Base-by-base conservation (phyloP, 306 rosid genomes). In the Ormosia emarginata region DNA sequence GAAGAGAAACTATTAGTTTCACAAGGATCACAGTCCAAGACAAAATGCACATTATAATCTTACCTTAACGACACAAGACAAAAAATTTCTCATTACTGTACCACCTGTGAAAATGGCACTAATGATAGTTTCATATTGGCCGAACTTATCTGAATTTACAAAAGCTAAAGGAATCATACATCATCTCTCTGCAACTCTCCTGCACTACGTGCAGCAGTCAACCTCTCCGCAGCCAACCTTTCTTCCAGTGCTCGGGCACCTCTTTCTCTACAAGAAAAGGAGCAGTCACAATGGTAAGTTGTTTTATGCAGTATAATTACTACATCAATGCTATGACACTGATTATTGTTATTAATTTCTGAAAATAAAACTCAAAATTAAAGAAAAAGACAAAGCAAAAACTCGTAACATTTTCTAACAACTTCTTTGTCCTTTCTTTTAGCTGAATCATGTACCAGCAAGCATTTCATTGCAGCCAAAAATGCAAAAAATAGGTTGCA, bases 181-280 rank as follows among this genome's bases (percentile, higher is more conserved):
- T 74, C 89, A 57, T 84, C 91, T 80, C 81, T 78, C 36, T 56
- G 83, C 10, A 83, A 74, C 84, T 89, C 97, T 73, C 89, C 89
- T 10, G 89, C 85, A 63, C 87, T 70, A 30, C 17, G 75, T 9
- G 83, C 81, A 75, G 91, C 85, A 53, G 88, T 97, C 86, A 92
- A 79, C 84, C 90, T 92, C 83, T 94, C 97, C 4, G 95, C 82
- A n/a, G 94, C 97, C 79, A 93, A 61, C 82, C 98, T 91, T 82
- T 95, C 99, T 86, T 95, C 99, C 58, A 95, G 90, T 32, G 98
- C 99, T 73, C 99, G 87, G 58, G 97, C 99, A 58, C 98, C 98
- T 84, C 97, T 88, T 86, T 92, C 99, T 62, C 98, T 95, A 84
- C 88, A 86, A 78, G 64, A 66, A 73, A 69, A 61, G 34, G 34